These are phyloP conservation scores for Detonula confervacea DNA, from an alignment of 352 stramenopile species.

Conservation along the genomic window DNA sequence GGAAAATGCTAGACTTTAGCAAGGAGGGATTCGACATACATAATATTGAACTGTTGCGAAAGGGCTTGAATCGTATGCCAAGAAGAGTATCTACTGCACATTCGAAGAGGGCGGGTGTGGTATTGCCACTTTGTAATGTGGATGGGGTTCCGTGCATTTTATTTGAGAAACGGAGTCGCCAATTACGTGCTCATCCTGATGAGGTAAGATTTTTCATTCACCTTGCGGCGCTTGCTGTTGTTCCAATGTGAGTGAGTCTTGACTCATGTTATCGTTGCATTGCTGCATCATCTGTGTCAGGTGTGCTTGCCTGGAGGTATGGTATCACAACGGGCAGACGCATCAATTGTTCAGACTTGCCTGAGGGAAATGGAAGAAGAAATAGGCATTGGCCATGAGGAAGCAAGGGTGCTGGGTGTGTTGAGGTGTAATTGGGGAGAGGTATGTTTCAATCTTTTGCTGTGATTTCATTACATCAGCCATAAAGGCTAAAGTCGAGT, in stretches of 20 bases:
- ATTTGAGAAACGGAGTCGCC: conserved; percentile 89
- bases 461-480: conserved; percentile 9
- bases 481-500: too few species aligned
- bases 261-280: too few species aligned
- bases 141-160: conserved; percentile 93
- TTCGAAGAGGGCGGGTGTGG: conserved; percentile 90
- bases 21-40: conserved; percentile 87
- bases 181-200: conserved; percentile 80
- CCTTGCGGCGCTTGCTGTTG: conserved; percentile 90
- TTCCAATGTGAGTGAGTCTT: too few species aligned
- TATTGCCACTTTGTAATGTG: conserved; percentile 97
- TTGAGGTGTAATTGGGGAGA: conserved; percentile 94
- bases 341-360: conserved; percentile 95
- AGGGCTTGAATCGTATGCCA: conserved; percentile 93
- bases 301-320: conserved; percentile 98
- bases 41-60: conserved; percentile 92
- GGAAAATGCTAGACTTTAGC: conserved; percentile 74
- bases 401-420: conserved; percentile 90
- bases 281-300: too few species aligned
- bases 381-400: conserved; percentile 87
- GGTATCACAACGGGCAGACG: conserved; percentile 91
- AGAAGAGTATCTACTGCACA: conserved; percentile 93
- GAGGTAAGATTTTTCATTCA: conserved; percentile 79
- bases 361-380: conserved; percentile 98
- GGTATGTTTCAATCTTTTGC: conserved; percentile 47